Evolutionary conservation across 257 asterid species (phyloP), one percentile per base, ranked within the genome.

Genomic region (Nicotiana otophora): DNA sequence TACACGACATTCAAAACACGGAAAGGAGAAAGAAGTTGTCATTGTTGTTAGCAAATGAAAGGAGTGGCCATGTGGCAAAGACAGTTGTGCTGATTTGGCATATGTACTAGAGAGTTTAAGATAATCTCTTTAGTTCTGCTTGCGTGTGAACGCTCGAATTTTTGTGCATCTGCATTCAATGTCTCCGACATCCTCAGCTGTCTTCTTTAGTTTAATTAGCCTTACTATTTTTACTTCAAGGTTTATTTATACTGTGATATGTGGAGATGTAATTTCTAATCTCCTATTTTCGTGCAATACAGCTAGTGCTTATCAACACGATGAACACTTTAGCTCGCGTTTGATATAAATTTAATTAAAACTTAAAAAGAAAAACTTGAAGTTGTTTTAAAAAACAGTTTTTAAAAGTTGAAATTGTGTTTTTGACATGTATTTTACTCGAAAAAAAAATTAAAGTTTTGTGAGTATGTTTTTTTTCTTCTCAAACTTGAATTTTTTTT

Each of bases 61-160:
- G 68, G 10, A 12, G 69, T 26, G 10, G 4, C n/a, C 39, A 28
- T 15, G 69, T 63, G 69, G 39, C 36, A 65, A 1, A 6, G 5
- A n/a, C 57, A 36, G 39, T 69, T 39, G 78, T 69, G 78, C 57
- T 39, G 77, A 69, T 69, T 39, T 69, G 77, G 77, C 54, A 68
- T 20, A 10, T 51, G 57, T 51, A 51, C 46, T 39, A 1, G 8
- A 34, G 42, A 0, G 42, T 0, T 1, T 46, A 46, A 46, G 54
- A 51, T 51, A 51, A 1, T 11, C 55, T 10, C 16, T 3, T 11
- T 51, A 11, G 11, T 70, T 16, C 33, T 69, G 78, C 36, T 72
- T 72, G 20, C 20, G 78, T 72, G 60, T 42, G 79, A 72, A 72
- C 36, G 36, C 79, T 46, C 23, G 7, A 23, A 19, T 46, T 46